These are phyloP conservation scores for Lentinula sp. DNA, from an alignment of 768 basidiomycete species.

Conservation along the genomic window DNA sequence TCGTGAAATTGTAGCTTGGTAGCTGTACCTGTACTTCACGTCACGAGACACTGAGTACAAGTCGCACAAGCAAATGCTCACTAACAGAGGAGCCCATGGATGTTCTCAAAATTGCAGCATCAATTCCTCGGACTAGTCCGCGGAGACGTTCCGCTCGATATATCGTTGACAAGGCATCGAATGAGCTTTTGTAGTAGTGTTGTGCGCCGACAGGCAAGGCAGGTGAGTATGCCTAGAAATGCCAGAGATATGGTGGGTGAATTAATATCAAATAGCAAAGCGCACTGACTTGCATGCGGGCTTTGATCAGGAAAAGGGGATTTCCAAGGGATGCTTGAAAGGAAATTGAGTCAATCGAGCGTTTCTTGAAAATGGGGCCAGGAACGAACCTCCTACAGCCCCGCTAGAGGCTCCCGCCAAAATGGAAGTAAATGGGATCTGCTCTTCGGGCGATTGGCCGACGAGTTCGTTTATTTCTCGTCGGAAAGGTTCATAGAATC, in stretches of 20 bases:
- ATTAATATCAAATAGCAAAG: slow-evolving; percentile 3
- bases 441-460: slow-evolving; percentile 58
- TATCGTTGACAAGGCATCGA: slow-evolving; percentile 78
- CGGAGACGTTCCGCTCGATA: slow-evolving; percentile 68
- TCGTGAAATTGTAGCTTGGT: slow-evolving; percentile 93
- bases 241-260: neutral
- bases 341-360: neutral
- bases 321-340: slow-evolving; percentile 68
- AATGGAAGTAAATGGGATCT: slow-evolving; percentile 71
- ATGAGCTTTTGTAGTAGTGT: slow-evolving; percentile 82
- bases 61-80: neutral
- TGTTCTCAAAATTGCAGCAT: slow-evolving; percentile 89
- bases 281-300: slow-evolving; percentile 83
- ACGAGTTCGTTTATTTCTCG: slow-evolving; percentile 59
- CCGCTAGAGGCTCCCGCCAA: slow-evolving; percentile 87
- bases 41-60: neutral
- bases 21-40: slow-evolving; percentile 67
- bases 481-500: slow-evolving; percentile 95
- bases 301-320: slow-evolving; percentile 93
- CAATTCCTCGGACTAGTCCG: slow-evolving; percentile 86
- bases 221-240: slow-evolving; percentile 81
- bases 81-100: slow-evolving; percentile 87
- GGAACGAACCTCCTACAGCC: slow-evolving; percentile 71
- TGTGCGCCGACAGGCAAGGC: slow-evolving; percentile 92
- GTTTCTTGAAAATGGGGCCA: slow-evolving; percentile 1